Conservation (phyloP, 176 grass and related monocot genomes). For the Bromus sterilis region DNA sequence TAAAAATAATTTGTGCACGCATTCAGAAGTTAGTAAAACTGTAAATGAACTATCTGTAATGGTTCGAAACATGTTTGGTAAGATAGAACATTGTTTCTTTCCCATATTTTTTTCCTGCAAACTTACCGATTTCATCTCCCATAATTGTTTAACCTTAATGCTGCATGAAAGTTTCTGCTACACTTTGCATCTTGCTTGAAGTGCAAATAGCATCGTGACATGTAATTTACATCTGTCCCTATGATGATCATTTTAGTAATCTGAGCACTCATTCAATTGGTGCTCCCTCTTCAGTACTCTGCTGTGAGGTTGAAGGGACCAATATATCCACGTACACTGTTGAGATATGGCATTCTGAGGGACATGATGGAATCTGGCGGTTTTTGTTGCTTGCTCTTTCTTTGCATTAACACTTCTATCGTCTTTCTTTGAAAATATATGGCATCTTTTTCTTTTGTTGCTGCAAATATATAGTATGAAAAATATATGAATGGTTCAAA, state of each 20-base stretch:
- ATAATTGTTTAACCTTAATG: background rate
- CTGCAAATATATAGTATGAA: background rate
- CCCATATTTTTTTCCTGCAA: background rate
- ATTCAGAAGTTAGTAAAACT: no score
- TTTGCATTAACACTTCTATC: background rate
- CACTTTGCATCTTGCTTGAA: background rate
- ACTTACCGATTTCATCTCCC: background rate
- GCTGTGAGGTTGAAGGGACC: constrained; percentile 44
- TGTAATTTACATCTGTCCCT: constrained; percentile 4
- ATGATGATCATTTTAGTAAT: constrained; percentile 66
- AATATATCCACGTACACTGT: constrained; percentile 7
- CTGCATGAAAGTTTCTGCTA: background rate
- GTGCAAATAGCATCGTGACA: background rate
- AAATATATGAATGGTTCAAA: background rate
- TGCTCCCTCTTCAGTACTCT: constrained; percentile 30
- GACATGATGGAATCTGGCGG: background rate
- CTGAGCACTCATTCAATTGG: constrained; percentile 28
- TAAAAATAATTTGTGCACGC: background rate
- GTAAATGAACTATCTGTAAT: background rate
- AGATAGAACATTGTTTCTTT: background rate
- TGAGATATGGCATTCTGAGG: constrained; percentile 55
- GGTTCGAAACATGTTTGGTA: background rate
- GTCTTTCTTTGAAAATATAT: no score
- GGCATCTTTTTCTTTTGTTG: no score
- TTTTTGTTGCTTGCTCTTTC: background rate